Conservation (phyloP, 2,329 filamentous ascomycete genomes). For the Lizonia empirigonia region DNA sequence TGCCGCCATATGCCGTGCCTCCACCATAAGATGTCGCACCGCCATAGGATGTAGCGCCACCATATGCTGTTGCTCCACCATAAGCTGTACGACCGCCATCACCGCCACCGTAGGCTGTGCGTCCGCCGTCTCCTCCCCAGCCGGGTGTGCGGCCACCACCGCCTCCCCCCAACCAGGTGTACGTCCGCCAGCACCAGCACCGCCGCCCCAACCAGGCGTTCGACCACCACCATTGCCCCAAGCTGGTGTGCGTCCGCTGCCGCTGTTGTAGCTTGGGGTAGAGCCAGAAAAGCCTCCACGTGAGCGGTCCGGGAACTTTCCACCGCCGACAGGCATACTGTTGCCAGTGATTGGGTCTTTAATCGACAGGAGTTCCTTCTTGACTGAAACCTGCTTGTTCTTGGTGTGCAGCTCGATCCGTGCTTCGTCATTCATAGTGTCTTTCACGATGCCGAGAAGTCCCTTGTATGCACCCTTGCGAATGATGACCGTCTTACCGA, state of each 20-base stretch:
- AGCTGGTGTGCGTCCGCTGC: constrained; percentile 43
- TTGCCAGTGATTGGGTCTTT: constrained; percentile 81
- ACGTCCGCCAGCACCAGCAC: constrained; percentile 45
- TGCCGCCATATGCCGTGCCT: constrained; percentile 41
- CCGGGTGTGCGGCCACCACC: constrained; percentile 54
- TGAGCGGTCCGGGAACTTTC: constrained; percentile 44
- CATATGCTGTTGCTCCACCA: constrained; percentile 52
- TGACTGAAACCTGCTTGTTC: constrained; percentile 85
- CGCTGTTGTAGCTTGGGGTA: constrained; percentile 46
- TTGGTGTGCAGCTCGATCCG: constrained; percentile 94
- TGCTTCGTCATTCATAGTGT: constrained; percentile 83
- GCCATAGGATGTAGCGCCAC: constrained; percentile 72
- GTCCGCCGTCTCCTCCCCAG: constrained; percentile 54
- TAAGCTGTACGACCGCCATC: constrained; percentile 49
- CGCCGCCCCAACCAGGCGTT: constrained; percentile 58
- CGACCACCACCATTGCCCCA: constrained; percentile 36
- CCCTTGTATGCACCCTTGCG: constrained; percentile 90
- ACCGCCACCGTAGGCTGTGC: constrained; percentile 47
- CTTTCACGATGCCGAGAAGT: constrained; percentile 91
- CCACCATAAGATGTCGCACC: constrained; percentile 74
- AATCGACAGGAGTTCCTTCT: constrained; percentile 80
- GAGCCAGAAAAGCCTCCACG: constrained; percentile 47
- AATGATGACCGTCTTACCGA: constrained; percentile 91
- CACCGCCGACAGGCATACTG: constrained; percentile 69
- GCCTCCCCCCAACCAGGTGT: constrained; percentile 52